Conservation (phyloP, 306 rosid species). For the Casuarina equisetifolia region DNA sequence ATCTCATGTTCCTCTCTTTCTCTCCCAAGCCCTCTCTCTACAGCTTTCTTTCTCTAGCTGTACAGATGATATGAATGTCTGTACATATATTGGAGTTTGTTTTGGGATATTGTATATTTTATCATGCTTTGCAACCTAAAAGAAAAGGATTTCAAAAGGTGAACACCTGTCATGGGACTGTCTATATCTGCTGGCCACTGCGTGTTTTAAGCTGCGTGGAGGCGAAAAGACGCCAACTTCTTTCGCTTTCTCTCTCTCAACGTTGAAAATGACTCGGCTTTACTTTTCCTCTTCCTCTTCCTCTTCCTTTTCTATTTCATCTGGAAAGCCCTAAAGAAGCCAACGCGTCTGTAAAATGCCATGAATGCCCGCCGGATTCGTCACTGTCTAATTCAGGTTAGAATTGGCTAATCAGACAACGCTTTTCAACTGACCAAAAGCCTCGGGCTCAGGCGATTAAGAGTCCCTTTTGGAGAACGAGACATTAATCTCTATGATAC, state of each 20-base stretch:
- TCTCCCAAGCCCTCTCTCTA: not conserved
- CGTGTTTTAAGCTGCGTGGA: slow-evolving; percentile 94
- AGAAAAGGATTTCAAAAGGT: slow-evolving; percentile 16
- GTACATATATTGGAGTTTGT: slow-evolving; percentile 25
- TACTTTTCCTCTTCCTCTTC: slow-evolving; percentile 29
- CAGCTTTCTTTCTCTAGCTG: slow-evolving; percentile 4
- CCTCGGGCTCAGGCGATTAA: no score
- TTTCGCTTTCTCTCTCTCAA: slow-evolving; percentile 34
- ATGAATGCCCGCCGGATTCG: slow-evolving; percentile 20
- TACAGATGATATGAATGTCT: slow-evolving; percentile 6
- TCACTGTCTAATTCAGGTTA: slow-evolving; percentile 8
- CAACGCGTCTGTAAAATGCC: slow-evolving; percentile 27
- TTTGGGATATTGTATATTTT: not conserved
- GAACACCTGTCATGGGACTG: slow-evolving; percentile 58
- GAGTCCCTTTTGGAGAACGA: no score
- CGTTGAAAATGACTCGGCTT: slow-evolving; percentile 57
- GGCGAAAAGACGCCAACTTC: slow-evolving; percentile 89
- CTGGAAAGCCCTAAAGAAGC: slow-evolving; percentile 34
- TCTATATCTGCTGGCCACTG: slow-evolving; percentile 55
- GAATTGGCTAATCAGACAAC: slow-evolving; percentile 15
- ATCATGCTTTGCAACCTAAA: not conserved
- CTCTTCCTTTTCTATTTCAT: slow-evolving; percentile 27
- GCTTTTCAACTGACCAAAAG: not conserved
- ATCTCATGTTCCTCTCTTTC: slow-evolving; percentile 23
- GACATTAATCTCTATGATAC: no score